Base-by-base conservation (phyloP, 2,329 filamentous ascomycete species). In the Onygena corvina region DNA sequence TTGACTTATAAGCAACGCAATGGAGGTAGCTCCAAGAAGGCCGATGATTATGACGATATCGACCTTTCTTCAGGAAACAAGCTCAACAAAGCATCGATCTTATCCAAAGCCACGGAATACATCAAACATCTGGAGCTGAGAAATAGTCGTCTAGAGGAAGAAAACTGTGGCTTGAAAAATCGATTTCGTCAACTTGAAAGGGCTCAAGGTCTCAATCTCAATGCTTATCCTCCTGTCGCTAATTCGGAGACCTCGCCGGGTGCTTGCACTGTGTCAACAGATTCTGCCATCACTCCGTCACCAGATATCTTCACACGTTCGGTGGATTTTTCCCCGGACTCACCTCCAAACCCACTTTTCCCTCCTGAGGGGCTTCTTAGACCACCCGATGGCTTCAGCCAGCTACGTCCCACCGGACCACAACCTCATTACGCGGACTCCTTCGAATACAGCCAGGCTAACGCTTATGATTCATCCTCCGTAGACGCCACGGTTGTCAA, bases 81-180 rank as follows among this genome's bases (percentile, higher is more conserved):
- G 66, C 73, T 95, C 23, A 96, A 96, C 72, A 96, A 96, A 67
- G 90, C 90, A n/a, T 95, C 89, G 1, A 87, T 96, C 46, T 70
- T 96, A 36, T 89, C 86, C 56, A 96, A 96, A 66, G 90, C 90
- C 2, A 95, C 90, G 4, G 90, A 96, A 64, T 96, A 96, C 59
- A 96, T 96, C 56, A 79, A 83, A 31, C 89, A 96, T 67, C 71
- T 96, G 1, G 90, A 96, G 66, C 93, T 93, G 69, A 81, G 88
- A 9, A 94, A 94, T 59, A 84, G 81, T 56, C 80, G 84, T 4
- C 71, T 95, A 7, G 72, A 81, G 47, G 86, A 94, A 40, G 88
- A 96, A 63, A 89, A 94, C 60, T 75, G 71, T 25, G 77, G 77
- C 11, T 78, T 94, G 69, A 89, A 90, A 64, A 79, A 80, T 40